Conservation (phyloP, 2,329 filamentous ascomycete species). For the Fusarium pseudocircinatum region DNA sequence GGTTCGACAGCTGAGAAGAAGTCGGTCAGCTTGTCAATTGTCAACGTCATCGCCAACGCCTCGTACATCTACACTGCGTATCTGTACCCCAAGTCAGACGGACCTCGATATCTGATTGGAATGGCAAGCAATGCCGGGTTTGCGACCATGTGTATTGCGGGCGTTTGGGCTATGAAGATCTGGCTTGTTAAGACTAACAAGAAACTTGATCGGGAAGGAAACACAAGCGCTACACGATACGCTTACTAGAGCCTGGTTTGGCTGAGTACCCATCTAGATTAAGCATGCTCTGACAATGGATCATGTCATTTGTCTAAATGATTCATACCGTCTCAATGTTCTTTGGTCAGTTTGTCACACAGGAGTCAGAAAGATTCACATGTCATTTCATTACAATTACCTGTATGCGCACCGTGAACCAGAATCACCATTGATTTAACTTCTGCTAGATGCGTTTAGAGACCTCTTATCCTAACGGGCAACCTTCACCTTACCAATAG, state of each 20-base stretch:
- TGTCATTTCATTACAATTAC: neutral
- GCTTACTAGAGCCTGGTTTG: constrained; percentile 18
- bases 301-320: neutral
- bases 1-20: constrained; percentile 57
- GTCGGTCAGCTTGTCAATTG: constrained; percentile 53
- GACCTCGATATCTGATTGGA: constrained; percentile 54
- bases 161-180: constrained; percentile 38
- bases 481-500: neutral
- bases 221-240: constrained; percentile 19
- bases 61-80: constrained; percentile 59
- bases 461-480: neutral
- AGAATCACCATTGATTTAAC: accelerated
- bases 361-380: neutral
- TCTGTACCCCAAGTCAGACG: constrained; percentile 53
- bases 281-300: neutral
- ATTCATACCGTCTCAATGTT: accelerated
- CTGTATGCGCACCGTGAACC: neutral
- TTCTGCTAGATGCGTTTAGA: too few species aligned
- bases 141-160: constrained; percentile 40
- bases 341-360: neutral
- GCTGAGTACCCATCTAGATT: accelerated
- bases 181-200: constrained; percentile 42
- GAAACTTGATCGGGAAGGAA: constrained; percentile 35
- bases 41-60: constrained; percentile 55
- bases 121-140: constrained; percentile 47